Base-by-base conservation (phyloP, 2,329 filamentous ascomycete genomes). In the Lachnellula cervina region DNA sequence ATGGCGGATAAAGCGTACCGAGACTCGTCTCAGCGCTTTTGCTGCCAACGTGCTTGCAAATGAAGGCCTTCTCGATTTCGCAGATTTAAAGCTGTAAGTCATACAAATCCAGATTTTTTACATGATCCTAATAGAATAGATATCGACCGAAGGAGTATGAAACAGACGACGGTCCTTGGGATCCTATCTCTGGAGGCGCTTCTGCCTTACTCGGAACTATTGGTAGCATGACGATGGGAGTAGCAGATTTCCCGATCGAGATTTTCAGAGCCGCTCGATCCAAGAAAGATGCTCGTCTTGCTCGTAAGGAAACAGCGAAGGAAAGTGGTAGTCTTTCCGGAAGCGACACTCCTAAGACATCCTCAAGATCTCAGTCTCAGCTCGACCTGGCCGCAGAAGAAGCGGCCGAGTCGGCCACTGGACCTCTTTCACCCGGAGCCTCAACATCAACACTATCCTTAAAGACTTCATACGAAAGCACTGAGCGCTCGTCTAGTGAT, bases 171-270 rank as follows among this genome's bases (percentile, higher is more conserved):
- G 87, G 91, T 45, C 90, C 90, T 0, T 84, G 82, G 65, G 90
- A 94, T 61, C 90, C 90, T 0, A 81, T 95, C 23, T 85, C 87
- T 14, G 90, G 89, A 19, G 88, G 84, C 16, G 85, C 90, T 0
- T 82, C 84, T 45, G 89, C 91, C 0, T 73, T 97, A 0, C 76
- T 96, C n/a, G 88, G 88, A 5, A 93, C 92, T n/a, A 77, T 94
- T 47, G 85, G 87, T 25, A 87, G 82, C 40, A 86, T 97, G 55
- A 82, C 89, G 65, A 88, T 95, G 80, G 89, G 90, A 1, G 79
- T 96, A 42, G 89, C 89, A 1, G 90, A 96, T 66, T 80, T 86
- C 62, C 83, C 83, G 2, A 72, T 79, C 17, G 79, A 83, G 56
- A 69, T 84, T 5, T 81, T 83, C 69, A 79, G 76, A 54, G 60